Evolutionary conservation across 495 filamentous ascomycete genomes (phyloP).

Genomic region (Viridothelium virens): DNA sequence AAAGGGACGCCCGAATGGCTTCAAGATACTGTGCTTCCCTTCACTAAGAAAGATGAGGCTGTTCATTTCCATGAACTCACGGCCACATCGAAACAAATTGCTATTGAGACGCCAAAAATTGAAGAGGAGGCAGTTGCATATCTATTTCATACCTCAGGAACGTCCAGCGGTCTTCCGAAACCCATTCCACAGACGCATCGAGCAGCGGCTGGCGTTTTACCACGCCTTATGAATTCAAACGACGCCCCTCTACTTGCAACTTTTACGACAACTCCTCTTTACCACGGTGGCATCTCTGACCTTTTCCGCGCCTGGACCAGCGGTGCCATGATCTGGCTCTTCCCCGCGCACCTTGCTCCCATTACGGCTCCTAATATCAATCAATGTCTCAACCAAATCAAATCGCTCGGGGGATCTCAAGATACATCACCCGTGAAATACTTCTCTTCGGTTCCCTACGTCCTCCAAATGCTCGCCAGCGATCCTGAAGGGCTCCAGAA

Average conservation of each 20-base stretch:
- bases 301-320: conserved; percentile 48
- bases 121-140: conserved; percentile 26
- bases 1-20: neutral
- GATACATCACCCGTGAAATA: conserved; percentile 34
- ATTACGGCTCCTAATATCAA: conserved; percentile 44
- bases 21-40: neutral
- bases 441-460: conserved; percentile 52
- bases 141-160: conserved; percentile 40
- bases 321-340: conserved; percentile 47
- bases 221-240: conserved; percentile 30
- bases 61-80: neutral
- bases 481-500: conserved; percentile 32
- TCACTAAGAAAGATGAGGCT: neutral
- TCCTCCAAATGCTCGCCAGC: conserved; percentile 43
- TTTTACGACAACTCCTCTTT: conserved; percentile 56
- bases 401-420: conserved; percentile 6
- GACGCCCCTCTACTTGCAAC: conserved; percentile 33
- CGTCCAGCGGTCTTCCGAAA: conserved; percentile 48
- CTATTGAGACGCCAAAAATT: neutral
- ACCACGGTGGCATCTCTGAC: conserved; percentile 54
- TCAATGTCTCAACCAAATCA: conserved; percentile 30
- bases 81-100: neutral
- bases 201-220: conserved; percentile 44
- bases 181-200: conserved; percentile 46
- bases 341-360: conserved; percentile 42